Conservation (phyloP, 169 alveolate genomes). For the Toxoplasma gondii region DNA sequence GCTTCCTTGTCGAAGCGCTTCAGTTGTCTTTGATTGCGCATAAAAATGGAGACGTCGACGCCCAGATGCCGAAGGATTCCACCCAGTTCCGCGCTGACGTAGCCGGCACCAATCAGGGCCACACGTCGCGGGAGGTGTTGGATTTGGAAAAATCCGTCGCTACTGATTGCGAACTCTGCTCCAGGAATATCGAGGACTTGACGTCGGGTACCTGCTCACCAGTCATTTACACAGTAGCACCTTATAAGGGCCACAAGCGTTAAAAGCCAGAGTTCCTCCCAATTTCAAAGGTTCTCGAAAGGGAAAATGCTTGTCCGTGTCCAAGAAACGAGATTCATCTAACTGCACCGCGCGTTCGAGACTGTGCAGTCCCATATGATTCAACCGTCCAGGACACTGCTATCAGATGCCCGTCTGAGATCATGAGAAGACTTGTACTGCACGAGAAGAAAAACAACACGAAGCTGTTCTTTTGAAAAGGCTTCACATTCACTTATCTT, state of each 20-base stretch:
- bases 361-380: too few relatives aligned
- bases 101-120: constrained; percentile 95
- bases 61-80: constrained; percentile 91
- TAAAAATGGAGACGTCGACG: constrained; percentile 82
- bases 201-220: constrained; percentile 9
- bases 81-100: constrained; percentile 93
- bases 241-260: not conserved
- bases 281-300: too few relatives aligned
- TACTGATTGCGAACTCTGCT: constrained; percentile 26
- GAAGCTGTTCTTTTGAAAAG: too few relatives aligned
- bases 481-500: too few relatives aligned
- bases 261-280: not conserved
- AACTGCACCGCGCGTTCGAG: too few relatives aligned
- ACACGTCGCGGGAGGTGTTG: constrained; percentile 88
- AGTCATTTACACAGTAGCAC: not conserved
- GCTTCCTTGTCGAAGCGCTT: not conserved
- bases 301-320: too few relatives aligned
- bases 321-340: too few relatives aligned
- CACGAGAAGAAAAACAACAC: too few relatives aligned
- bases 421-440: too few relatives aligned
- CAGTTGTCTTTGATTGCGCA: not conserved
- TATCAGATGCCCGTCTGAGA: too few relatives aligned
- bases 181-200: not conserved
- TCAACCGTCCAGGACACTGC: too few relatives aligned
- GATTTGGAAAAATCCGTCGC: constrained; percentile 92